These are phyloP conservation scores for Fusarium sp. DNA, from an alignment of 2,329 filamentous ascomycete genomes.

Conservation along the genomic window DNA sequence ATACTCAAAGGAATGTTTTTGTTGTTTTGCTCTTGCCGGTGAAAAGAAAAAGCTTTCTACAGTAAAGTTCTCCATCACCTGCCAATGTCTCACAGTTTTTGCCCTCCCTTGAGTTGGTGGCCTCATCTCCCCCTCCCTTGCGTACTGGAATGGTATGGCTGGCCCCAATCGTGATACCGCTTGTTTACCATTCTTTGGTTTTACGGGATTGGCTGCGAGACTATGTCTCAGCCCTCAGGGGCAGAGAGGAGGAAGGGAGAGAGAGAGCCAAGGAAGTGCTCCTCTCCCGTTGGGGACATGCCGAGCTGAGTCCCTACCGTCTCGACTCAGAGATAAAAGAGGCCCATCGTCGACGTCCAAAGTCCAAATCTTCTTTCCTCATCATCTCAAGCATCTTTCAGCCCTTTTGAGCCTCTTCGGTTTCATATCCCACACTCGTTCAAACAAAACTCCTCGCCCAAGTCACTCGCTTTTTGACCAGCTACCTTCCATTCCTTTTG, in stretches of 20 bases:
- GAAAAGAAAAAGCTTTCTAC: background rate
- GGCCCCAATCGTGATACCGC: conserved; percentile 8
- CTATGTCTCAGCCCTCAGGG: conserved; percentile 14
- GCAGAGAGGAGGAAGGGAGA: background rate
- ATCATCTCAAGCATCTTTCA: conserved; percentile 19
- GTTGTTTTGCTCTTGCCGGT: background rate
- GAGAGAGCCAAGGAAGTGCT: conserved; percentile 2
- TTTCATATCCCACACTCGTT: conserved; percentile 30
- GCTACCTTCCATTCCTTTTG: conserved; percentile 16
- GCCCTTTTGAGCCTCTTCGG: conserved; percentile 15
- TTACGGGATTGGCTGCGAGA: conserved; percentile 16
- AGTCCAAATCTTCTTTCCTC: background rate
- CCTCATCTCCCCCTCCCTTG: conserved; percentile 32
- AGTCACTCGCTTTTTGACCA: conserved; percentile 1
- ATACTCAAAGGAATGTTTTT: background rate
- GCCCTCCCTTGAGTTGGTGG: conserved; percentile 27
- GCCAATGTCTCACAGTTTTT: background rate
- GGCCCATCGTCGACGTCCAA: conserved; percentile 14
- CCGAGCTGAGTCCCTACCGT: background rate
- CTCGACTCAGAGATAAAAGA: conserved; percentile 35
- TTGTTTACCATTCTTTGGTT: conserved; percentile 30
- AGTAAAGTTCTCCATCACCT: background rate
- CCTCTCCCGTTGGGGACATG: background rate
- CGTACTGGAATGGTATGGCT: conserved; percentile 27
- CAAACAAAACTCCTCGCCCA: conserved; percentile 12